phyloP scores from a whole-genome alignment of 768 basidiomycete genomes.

The Mycena capillaripes region DNA sequence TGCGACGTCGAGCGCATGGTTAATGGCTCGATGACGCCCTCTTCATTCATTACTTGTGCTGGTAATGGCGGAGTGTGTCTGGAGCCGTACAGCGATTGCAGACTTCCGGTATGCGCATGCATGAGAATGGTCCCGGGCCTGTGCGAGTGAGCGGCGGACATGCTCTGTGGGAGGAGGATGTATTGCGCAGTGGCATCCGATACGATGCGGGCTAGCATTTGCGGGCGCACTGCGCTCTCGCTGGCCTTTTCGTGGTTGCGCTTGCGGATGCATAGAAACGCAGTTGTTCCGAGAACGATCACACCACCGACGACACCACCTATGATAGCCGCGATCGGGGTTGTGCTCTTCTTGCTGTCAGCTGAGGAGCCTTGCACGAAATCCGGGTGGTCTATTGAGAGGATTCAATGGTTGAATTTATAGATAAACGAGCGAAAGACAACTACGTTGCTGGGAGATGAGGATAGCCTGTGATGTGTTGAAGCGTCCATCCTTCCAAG shows the following conservation, averaged over 20 bases:
- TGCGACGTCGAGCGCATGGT: too few species aligned
- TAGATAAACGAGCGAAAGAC: neutral
- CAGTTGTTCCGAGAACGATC: constrained; percentile 46
- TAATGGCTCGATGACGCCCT: too few species aligned
- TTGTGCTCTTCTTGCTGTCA: constrained; percentile 36
- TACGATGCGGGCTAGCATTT: constrained; percentile 34
- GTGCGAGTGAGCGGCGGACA: constrained; percentile 33
- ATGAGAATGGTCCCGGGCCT: constrained; percentile 39
- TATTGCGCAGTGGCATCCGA: constrained; percentile 42
- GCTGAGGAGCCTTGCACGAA: constrained; percentile 25
- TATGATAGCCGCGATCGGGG: constrained; percentile 55
- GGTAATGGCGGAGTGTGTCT: constrained; percentile 41
- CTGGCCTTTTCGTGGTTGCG: neutral
- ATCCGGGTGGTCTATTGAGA: constrained; percentile 47
- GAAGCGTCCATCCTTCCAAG: constrained; percentile 43
- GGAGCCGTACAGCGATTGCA: constrained; percentile 46
- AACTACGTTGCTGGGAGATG: constrained; percentile 4
- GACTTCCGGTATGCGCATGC: constrained; percentile 50
- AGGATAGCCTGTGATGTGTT: constrained; percentile 11
- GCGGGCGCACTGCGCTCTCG: neutral
- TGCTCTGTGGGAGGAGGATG: constrained; percentile 5
- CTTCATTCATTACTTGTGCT: too few species aligned
- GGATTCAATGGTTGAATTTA: neutral
- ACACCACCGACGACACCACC: constrained; percentile 61
- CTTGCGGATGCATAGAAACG: constrained; percentile 24